Percentiles rank a stretch among this genome's conserved stretches.
These are phyloP conservation scores for Pelargonium nanum DNA, from an alignment of 345 rosid species.

Conservation along the genomic window DNA sequence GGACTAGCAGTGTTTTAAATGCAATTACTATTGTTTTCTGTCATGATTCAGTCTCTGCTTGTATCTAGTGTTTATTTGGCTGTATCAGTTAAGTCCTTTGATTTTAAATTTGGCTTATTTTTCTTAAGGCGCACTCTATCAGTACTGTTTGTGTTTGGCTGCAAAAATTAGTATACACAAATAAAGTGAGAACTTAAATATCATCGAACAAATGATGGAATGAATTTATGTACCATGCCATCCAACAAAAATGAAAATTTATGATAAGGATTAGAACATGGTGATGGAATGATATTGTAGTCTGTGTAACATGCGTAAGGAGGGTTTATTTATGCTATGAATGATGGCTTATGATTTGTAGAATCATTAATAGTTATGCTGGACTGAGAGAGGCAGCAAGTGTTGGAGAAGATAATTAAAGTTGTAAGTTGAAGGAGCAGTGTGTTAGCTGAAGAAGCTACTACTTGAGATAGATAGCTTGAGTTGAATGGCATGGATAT, in stretches of 20 bases:
- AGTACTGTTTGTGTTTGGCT: too few relatives aligned
- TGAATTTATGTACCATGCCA: too few relatives aligned
- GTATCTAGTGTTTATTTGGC: background rate
- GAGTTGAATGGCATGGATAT: background rate
- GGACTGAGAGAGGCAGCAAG: background rate
- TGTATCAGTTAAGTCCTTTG: background rate
- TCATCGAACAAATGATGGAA: too few relatives aligned
- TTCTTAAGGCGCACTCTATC: too few relatives aligned
- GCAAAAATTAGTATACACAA: too few relatives aligned
- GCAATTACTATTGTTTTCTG: background rate
- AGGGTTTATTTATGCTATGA: background rate
- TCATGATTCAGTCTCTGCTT: background rate
- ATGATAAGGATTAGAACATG: background rate
- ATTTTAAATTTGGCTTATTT: too few relatives aligned
- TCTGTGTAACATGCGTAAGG: background rate
- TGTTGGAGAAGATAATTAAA: background rate
- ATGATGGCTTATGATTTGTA: background rate
- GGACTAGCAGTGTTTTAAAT: background rate
- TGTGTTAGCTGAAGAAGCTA: background rate
- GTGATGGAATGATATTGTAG: background rate
- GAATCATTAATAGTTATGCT: background rate
- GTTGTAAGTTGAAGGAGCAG: background rate
- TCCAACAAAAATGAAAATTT: too few relatives aligned
- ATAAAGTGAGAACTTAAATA: too few relatives aligned
- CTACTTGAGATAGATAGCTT: background rate